Evolutionary conservation across 176 grass and related monocot species (phyloP).

Genomic region (Triticum turgidum): DNA sequence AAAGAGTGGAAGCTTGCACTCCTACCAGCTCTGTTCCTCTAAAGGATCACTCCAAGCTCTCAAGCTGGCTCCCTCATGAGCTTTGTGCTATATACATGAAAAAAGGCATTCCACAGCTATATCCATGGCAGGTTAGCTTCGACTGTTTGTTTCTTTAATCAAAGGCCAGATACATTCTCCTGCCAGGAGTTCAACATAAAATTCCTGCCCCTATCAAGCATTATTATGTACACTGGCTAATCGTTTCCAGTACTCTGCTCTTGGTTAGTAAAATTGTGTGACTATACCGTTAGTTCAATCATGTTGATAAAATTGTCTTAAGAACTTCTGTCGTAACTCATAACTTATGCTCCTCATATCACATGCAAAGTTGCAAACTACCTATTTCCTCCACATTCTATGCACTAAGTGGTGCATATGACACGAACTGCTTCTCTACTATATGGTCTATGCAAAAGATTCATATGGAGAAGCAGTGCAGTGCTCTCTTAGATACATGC

Average conservation of each 20-base stretch:
- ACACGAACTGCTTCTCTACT: not conserved
- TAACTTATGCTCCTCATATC: not conserved
- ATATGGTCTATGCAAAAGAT: conserved; percentile 1
- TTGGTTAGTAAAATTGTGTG: conserved; percentile 1
- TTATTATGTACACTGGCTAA: not conserved
- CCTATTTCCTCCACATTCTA: not conserved
- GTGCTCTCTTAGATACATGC: not conserved
- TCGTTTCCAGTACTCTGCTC: not conserved
- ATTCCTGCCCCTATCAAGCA: conserved; percentile 13
- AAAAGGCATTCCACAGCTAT: conserved; percentile 83
- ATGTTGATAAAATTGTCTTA: not conserved
- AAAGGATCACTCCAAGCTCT: conserved; percentile 66
- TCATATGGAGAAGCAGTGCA: conserved; percentile 1
- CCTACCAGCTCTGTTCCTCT: conserved; percentile 63
- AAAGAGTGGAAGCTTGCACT: conserved; percentile 45
- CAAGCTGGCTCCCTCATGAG: conserved; percentile 74
- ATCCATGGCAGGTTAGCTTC: conserved; percentile 86
- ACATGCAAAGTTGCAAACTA: conserved; percentile 19
- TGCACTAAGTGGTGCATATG: not conserved
- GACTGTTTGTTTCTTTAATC: not conserved
- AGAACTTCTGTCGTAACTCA: not conserved
- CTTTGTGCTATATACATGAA: conserved; percentile 84
- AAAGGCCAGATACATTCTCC: conserved; percentile 17
- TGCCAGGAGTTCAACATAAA: not conserved
- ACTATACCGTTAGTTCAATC: conserved; percentile 7